These are phyloP conservation scores for Seiridium unicorne DNA, from an alignment of 2,329 filamentous ascomycete genomes.

Conservation along the genomic window DNA sequence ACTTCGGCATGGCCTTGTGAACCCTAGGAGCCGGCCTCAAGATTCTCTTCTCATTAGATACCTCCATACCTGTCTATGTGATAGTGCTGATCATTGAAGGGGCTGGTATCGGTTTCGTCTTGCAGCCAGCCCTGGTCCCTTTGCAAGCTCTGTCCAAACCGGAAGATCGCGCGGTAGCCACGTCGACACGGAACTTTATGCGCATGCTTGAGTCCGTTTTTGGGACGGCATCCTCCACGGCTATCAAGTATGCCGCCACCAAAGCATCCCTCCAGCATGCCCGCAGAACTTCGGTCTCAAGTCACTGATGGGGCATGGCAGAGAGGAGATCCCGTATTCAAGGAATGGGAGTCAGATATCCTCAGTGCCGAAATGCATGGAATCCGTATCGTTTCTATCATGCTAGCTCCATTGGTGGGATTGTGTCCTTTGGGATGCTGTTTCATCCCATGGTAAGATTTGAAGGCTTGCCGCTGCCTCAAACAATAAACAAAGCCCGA, in stretches of 20 bases:
- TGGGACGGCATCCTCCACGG: slow-evolving; percentile 18
- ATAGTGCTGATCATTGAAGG: slow-evolving; percentile 23
- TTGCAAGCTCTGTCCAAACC: slow-evolving; percentile 20
- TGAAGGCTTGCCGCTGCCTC: too few species aligned
- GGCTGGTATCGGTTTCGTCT: slow-evolving; percentile 22
- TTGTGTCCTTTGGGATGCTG: slow-evolving; percentile 14
- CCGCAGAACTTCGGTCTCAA: slow-evolving; percentile 8
- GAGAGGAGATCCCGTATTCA: slow-evolving; percentile 8
- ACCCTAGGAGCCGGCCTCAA: slow-evolving; percentile 22
- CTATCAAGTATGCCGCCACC: slow-evolving; percentile 15
- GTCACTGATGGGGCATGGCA: slow-evolving; percentile 18
- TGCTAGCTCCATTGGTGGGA: slow-evolving; percentile 17
- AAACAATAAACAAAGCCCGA: too few species aligned
- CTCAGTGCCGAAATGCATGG: slow-evolving; percentile 22
- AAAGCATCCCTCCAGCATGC: slow-evolving; percentile 11
- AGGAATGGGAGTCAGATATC: slow-evolving; percentile 13
- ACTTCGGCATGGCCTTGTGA: slow-evolving; percentile 20
- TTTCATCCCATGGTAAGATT: slow-evolving; percentile 10
- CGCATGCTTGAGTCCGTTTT: slow-evolving; percentile 22
- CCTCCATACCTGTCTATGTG: slow-evolving; percentile 15
- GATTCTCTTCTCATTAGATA: slow-evolving; percentile 19
- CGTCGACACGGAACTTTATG: slow-evolving; percentile 24
- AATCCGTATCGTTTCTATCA: slow-evolving; percentile 21
- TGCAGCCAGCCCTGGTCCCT: slow-evolving; percentile 26
- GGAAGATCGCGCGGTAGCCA: slow-evolving; percentile 25